Conservation (phyloP, 2,329 filamentous ascomycete species). For the Apiospora koreana region DNA sequence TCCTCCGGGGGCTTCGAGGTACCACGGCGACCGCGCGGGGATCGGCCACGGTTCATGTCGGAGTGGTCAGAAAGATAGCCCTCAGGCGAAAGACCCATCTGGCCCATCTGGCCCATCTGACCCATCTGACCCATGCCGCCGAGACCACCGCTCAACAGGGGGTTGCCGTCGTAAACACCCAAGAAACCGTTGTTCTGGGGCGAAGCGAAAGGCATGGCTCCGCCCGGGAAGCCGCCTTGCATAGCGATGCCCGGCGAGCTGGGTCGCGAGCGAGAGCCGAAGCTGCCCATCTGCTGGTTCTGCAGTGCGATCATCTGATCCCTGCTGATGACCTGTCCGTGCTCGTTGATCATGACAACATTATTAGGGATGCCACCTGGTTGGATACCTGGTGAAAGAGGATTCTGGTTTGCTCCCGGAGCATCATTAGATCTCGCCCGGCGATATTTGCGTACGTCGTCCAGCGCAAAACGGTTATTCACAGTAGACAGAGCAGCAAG, state of each 20-base stretch:
- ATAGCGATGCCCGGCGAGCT: constrained; percentile 86
- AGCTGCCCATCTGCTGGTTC: constrained; percentile 61
- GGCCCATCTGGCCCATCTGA: no score
- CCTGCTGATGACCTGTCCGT: constrained; percentile 81
- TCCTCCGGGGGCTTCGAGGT: constrained; percentile 98
- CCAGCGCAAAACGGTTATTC: constrained; percentile 95
- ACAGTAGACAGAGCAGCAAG: constrained; percentile 94
- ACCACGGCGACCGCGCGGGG: constrained; percentile 86
- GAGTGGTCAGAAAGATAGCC: constrained; percentile 94
- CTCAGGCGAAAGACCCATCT: constrained; percentile 73
- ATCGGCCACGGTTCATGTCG: constrained; percentile 86
- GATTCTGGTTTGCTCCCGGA: constrained; percentile 59
- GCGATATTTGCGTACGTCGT: constrained; percentile 95
- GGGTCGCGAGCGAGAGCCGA: constrained; percentile 77
- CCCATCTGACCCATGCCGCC: constrained; percentile 72
- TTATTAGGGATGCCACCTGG: constrained; percentile 68
- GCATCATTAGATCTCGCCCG: constrained; percentile 87
- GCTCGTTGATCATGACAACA: constrained; percentile 92
- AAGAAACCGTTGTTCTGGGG: constrained; percentile 95
- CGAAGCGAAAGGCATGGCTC: constrained; percentile 73
- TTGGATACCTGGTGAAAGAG: constrained; percentile 67
- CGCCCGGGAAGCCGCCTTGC: constrained; percentile 58
- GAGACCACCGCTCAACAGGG: constrained; percentile 67
- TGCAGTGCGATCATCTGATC: constrained; percentile 85
- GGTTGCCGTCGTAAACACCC: constrained; percentile 79